These are phyloP conservation scores for Pythium biforme DNA, from an alignment of 352 stramenopile genomes.

Conservation along the genomic window DNA sequence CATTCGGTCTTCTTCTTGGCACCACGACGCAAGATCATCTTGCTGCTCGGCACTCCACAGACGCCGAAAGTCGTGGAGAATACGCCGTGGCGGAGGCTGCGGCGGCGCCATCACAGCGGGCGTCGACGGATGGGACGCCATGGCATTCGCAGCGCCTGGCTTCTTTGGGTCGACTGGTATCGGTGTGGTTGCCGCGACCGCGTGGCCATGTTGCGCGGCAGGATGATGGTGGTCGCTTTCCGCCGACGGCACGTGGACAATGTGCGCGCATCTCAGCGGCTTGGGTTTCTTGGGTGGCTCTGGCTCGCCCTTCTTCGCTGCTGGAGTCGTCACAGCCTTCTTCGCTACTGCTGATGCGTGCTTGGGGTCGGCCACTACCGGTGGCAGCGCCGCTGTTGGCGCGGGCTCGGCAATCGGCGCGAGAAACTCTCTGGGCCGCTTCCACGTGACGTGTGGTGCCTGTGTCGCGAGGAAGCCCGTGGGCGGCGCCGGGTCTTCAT, in stretches of 20 bases:
- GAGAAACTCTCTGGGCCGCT: constrained; percentile 60
- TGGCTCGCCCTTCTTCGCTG: constrained; percentile 45
- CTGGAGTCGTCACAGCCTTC: constrained; percentile 27
- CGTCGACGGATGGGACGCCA: constrained; percentile 11
- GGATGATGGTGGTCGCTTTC: constrained; percentile 9
- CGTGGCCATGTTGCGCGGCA: background rate
- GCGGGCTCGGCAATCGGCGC: constrained; percentile 41
- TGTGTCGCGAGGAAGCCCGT: constrained; percentile 9
- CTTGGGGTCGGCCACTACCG: constrained; percentile 31
- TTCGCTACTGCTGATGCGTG: constrained; percentile 27
- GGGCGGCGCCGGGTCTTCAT: constrained; percentile 37
- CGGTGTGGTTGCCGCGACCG: background rate
- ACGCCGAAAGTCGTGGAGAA: constrained; percentile 63
- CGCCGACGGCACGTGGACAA: constrained; percentile 33
- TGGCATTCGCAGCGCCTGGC: background rate
- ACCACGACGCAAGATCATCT: constrained; percentile 46
- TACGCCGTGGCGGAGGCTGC: constrained; percentile 25
- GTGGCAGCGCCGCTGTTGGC: constrained; percentile 14
- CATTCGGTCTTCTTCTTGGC: constrained; percentile 55
- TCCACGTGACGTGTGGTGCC: constrained; percentile 48
- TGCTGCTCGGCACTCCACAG: constrained; percentile 63
- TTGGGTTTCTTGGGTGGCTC: constrained; percentile 43
- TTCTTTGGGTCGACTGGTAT: constrained; percentile 20
- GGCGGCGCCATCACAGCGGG: background rate
- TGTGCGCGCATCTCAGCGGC: constrained; percentile 35